phyloP scores from a whole-genome alignment of 306 rosid species.

The Lithocarpus polystachyus region DNA sequence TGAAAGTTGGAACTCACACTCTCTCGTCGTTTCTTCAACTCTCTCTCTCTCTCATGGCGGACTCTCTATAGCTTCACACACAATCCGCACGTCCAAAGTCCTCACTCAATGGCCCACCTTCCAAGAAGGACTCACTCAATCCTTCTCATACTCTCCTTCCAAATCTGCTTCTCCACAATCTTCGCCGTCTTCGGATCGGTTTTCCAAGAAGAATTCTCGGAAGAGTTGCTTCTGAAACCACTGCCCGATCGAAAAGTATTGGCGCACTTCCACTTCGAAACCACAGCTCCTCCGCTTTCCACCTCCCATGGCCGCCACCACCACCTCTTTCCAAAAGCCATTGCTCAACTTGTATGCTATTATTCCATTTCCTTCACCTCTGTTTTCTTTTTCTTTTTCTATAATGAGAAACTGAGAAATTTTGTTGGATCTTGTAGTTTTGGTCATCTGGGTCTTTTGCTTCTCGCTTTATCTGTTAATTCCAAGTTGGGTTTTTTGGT shows the following conservation, averaged over 20 bases:
- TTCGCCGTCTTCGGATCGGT: constrained; percentile 27
- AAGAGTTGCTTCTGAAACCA: constrained; percentile 82
- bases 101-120: constrained; percentile 37
- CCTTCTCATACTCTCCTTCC: constrained; percentile 26
- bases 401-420: too few species aligned
- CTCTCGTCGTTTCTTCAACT: not conserved
- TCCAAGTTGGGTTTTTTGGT: too few species aligned
- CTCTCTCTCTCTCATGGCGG: constrained; percentile 28
- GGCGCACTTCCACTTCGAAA: constrained; percentile 75
- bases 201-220: constrained; percentile 66
- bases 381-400: not conserved
- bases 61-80: constrained; percentile 9
- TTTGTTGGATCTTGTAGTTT: constrained; percentile 9
- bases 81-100: not conserved
- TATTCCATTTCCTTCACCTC: not conserved
- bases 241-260: constrained; percentile 88
- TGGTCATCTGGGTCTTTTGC: not conserved
- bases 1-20: not conserved
- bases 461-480: too few species aligned
- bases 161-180: constrained; percentile 19
- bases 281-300: constrained; percentile 57
- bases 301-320: constrained; percentile 70
- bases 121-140: constrained; percentile 6
- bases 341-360: constrained; percentile 73
- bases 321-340: constrained; percentile 86